Percentiles rank a stretch among this genome's conserved stretches.
Evolutionary conservation across 768 basidiomycete species (phyloP).

Genomic region (Lentinus brumalis): DNA sequence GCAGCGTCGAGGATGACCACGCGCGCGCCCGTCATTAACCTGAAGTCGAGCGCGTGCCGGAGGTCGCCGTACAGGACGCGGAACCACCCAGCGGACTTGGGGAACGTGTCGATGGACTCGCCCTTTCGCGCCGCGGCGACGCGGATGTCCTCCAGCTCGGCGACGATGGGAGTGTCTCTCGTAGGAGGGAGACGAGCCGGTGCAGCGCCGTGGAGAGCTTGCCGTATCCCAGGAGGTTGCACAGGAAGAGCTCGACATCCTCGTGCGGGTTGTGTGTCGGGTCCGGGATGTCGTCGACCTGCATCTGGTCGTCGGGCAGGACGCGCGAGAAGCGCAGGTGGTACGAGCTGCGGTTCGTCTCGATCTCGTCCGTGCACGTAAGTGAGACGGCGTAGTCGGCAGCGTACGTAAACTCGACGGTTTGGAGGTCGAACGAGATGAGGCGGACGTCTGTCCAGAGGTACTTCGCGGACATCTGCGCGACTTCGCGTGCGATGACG

Average conservation of each 20-base stretch:
- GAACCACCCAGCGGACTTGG: constrained; percentile 85
- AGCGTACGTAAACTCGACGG: constrained; percentile 87
- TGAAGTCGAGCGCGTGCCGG: constrained; percentile 78
- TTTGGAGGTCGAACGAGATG: constrained; percentile 88
- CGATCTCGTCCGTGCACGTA: constrained; percentile 75
- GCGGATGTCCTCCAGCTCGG: constrained; percentile 62
- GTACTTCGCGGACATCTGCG: constrained; percentile 75
- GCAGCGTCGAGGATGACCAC: constrained; percentile 78
- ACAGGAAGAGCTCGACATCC: constrained; percentile 75
- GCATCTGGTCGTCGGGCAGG: constrained; percentile 24
- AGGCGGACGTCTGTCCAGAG: constrained; percentile 78
- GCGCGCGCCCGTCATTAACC: constrained; percentile 66
- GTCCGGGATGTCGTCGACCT: constrained; percentile 27
- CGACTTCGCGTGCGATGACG: constrained; percentile 89
- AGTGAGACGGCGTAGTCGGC: constrained; percentile 76
- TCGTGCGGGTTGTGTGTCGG: constrained; percentile 69
- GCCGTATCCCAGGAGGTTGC: constrained; percentile 69
- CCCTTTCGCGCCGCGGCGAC: constrained; percentile 32
- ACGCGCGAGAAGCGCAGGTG: constrained; percentile 70
- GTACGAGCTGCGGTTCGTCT: constrained; percentile 68
- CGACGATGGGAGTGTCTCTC: constrained; percentile 76
- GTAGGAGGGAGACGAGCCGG: constrained; percentile 65
- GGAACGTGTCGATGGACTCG: constrained; percentile 60
- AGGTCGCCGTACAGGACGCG: constrained; percentile 70
- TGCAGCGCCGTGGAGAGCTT: constrained; percentile 65